Base-by-base conservation (phyloP, 768 basidiomycete genomes). In the Mycena haematopus region DNA sequence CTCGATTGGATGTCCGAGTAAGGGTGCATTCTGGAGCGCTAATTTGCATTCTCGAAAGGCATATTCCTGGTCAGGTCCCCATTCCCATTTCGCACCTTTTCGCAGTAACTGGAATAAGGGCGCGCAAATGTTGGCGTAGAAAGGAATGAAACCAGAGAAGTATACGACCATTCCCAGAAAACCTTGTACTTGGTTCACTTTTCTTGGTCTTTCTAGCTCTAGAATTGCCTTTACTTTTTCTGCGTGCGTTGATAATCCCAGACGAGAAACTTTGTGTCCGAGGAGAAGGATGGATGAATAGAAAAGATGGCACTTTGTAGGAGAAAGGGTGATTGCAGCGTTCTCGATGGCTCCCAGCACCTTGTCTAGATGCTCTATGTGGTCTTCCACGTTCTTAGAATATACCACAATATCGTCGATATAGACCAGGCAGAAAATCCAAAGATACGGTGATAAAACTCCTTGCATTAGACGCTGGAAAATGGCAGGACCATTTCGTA, bases 1-100 rank as follows among this genome's bases (percentile, higher is more conserved):
- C n/a, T 53, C 52, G 0, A 58, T 52, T 1, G 72, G 65, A 44
- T 74, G 69, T 0, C 60, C 73, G 19, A 67, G 25, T 6, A 76
- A 47, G 0, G 75, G 74, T 1, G 74, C 69, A 5, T 11, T n/a
- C 13, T 21, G 19, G 1, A 75, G 64, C 7, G 66, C 66, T 10
- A 29, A 19, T 40, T 74, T 74, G 1, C 63, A 56, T 22, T 24
- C 6, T 15, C 66, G 46, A 38, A 71, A 76, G 2, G 71, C 67
- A 6, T 56, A 6, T 51, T 71, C 56, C 3, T 74, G 51, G 8
- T 49, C 50, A 0, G 22, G 57, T 1, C 31, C 47, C 64, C 64
- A 62, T 3, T 21, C 31, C 60, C 65, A 62, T 11, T 15, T 38
- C 8, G 5, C n/a, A 0, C 49, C 57, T 29, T 63, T 66, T 27